These are phyloP conservation scores for Lithocarpus polystachyus DNA, from an alignment of 306 rosid genomes.

Conservation along the genomic window DNA sequence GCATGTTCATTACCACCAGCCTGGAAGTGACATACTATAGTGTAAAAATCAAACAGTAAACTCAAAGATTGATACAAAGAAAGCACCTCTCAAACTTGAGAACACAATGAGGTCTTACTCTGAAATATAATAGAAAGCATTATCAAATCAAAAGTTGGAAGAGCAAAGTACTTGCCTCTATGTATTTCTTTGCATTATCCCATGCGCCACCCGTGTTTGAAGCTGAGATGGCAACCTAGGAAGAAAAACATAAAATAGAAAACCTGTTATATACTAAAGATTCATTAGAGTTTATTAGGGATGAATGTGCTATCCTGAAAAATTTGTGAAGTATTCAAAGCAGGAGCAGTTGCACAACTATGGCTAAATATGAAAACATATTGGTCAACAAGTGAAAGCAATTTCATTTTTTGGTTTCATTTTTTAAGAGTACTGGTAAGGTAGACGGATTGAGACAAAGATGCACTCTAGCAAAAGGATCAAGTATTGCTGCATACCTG, in stretches of 20 bases:
- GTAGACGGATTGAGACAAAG: neutral
- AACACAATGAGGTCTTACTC: neutral
- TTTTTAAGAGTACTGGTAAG: neutral
- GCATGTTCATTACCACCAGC: conserved; percentile 63
- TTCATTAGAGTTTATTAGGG: neutral
- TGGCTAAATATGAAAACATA: neutral
- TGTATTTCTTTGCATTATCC: conserved; percentile 70
- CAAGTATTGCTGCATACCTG: conserved; percentile 37
- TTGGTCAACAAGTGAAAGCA: neutral
- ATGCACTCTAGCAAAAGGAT: neutral
- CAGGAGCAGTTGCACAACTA: neutral
- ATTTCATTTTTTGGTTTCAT: neutral
- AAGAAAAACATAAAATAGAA: conserved; percentile 2
- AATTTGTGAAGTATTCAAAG: neutral
- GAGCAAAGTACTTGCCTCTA: conserved; percentile 40
- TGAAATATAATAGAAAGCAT: neutral
- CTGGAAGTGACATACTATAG: conserved; percentile 19
- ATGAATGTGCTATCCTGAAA: neutral
- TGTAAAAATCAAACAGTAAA: neutral
- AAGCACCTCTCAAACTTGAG: neutral
- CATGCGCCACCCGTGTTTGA: conserved; percentile 74
- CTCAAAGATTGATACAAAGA: neutral
- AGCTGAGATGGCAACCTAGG: conserved; percentile 60
- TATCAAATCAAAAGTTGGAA: conserved; percentile 9
- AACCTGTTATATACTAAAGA: neutral